A percentile compares a stretch with the other conserved stretches of the same genome.
Evolutionary conservation across 345 rosid species (phyloP).

Genomic region (Salix udensis): DNA sequence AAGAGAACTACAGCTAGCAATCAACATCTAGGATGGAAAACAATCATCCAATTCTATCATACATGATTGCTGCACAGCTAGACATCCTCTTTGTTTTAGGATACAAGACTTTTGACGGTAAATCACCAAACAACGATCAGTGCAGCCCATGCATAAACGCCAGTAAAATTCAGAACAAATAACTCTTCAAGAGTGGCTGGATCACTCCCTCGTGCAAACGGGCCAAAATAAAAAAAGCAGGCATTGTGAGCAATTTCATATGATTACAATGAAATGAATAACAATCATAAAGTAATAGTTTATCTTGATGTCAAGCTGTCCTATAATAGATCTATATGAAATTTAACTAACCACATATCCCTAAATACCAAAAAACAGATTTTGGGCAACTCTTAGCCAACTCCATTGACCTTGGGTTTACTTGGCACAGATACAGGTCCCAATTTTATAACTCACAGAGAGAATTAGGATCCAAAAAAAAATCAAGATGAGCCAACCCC

Average conservation of each 20-base stretch:
- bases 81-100: background rate
- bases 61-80: background rate
- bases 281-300: constrained; percentile 4
- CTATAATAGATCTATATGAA: constrained; percentile 20
- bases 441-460: constrained; percentile 59
- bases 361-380: constrained; percentile 8
- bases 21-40: background rate
- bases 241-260: background rate
- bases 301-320: constrained; percentile 1
- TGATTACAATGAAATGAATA: background rate
- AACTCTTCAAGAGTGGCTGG: background rate
- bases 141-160: background rate
- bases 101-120: background rate
- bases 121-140: background rate
- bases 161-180: background rate
- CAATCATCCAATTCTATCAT: background rate
- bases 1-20: background rate
- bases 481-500: constrained; percentile 45
- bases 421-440: constrained; percentile 49
- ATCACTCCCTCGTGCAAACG: background rate
- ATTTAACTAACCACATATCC: constrained; percentile 1
- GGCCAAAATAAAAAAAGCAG: background rate
- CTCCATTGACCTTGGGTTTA: constrained; percentile 14
- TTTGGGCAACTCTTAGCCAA: constrained; percentile 2
- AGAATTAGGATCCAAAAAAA: constrained; percentile 62